Conservation (phyloP, 176 grass and related monocot genomes). For the Luzula sylvatica region DNA sequence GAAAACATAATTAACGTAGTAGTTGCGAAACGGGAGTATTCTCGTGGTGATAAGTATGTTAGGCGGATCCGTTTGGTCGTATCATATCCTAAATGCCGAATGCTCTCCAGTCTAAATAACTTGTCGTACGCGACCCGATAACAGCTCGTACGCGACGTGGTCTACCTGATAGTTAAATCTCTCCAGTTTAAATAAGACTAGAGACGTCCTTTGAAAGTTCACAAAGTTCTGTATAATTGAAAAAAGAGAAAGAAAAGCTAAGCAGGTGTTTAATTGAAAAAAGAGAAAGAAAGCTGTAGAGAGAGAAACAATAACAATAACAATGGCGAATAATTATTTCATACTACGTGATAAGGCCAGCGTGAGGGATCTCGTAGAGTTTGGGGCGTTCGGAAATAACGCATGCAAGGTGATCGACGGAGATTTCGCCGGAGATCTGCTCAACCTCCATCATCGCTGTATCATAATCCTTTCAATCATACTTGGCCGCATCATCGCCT, state of each 20-base stretch:
- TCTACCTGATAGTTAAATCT: neutral
- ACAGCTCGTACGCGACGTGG: too few species aligned
- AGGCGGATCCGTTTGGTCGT: too few species aligned
- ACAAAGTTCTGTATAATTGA: neutral
- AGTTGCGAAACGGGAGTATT: too few species aligned
- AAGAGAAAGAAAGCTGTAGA: neutral
- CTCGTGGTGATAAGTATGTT: too few species aligned
- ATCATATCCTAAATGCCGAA: too few species aligned
- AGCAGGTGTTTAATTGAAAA: too few species aligned
- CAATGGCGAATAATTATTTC: slow-evolving; percentile 16
- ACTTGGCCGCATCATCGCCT: slow-evolving; percentile 16
- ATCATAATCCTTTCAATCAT: slow-evolving; percentile 30
- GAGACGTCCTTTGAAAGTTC: neutral
- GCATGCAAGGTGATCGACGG: slow-evolving; percentile 9
- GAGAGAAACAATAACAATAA: too few species aligned
- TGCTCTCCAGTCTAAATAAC: too few species aligned
- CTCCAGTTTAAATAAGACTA: neutral
- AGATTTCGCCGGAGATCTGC: neutral
- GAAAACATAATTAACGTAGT: too few species aligned
- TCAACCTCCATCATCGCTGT: slow-evolving; percentile 14
- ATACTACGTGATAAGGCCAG: slow-evolving; percentile 12
- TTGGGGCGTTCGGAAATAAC: slow-evolving; percentile 5
- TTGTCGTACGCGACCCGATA: too few species aligned
- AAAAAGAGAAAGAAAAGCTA: too few species aligned
- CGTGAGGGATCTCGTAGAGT: slow-evolving; percentile 3